A percentile compares a stretch with the other conserved stretches of the same genome.
Conservation (phyloP, 495 filamentous ascomycete genomes). For the Venustampulla echinocandica region DNA sequence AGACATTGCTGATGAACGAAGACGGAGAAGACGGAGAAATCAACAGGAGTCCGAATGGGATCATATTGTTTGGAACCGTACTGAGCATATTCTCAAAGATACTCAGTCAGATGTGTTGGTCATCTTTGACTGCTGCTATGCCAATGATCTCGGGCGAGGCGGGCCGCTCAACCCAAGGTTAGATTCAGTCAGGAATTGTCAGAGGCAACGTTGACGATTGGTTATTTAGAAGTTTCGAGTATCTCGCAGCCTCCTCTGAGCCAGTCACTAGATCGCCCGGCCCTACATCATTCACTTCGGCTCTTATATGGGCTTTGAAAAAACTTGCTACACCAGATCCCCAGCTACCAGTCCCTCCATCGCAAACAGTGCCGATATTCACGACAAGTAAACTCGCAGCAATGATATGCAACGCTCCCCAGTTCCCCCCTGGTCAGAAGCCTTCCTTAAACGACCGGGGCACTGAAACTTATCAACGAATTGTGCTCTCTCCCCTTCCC, state of each 20-base stretch:
- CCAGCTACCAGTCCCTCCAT: too few relatives aligned
- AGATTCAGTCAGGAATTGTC: background rate
- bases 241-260: background rate
- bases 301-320: constrained; percentile 15
- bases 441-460: background rate
- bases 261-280: constrained; percentile 4
- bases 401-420: background rate
- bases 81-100: constrained; percentile 6
- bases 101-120: constrained; percentile 10
- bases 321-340: background rate
- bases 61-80: constrained; percentile 7
- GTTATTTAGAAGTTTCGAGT: constrained; percentile 8
- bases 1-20: background rate
- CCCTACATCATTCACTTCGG: constrained; percentile 7
- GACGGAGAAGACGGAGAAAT: background rate
- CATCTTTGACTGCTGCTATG: constrained; percentile 21
- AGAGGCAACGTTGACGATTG: background rate
- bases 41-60: background rate
- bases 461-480: background rate
- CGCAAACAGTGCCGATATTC: too few relatives aligned
- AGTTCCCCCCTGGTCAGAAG: background rate
- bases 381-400: background rate
- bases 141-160: background rate
- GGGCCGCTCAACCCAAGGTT: too few relatives aligned
- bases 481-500: background rate